phyloP scores from a whole-genome alignment of 2,329 filamentous ascomycete genomes.

The Teratosphaeria gauchensis region DNA sequence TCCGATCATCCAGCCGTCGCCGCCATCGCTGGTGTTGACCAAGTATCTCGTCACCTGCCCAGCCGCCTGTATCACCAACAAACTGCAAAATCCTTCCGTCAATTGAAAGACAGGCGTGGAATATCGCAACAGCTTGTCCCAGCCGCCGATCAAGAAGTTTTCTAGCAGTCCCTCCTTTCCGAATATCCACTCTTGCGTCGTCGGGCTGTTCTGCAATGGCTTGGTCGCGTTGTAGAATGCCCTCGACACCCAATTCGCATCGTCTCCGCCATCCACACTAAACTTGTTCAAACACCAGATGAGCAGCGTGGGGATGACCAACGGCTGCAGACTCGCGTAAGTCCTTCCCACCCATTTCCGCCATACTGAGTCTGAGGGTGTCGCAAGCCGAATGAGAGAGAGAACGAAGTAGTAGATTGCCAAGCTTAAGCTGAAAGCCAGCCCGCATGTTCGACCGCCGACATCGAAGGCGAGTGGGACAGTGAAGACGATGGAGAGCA shows the following conservation, averaged over 20 bases:
- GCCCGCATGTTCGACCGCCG: constrained; percentile 83
- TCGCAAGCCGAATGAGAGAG: constrained; percentile 68
- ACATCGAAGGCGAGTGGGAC: constrained; percentile 98
- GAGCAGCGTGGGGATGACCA: constrained; percentile 73
- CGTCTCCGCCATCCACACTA: constrained; percentile 72
- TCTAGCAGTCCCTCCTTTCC: constrained; percentile 77
- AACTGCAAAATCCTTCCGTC: constrained; percentile 89
- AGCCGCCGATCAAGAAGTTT: constrained; percentile 67
- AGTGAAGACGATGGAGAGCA: constrained; percentile 85
- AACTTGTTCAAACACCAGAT: constrained; percentile 96
- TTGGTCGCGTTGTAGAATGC: constrained; percentile 32
- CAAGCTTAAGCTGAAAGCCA: constrained; percentile 85
- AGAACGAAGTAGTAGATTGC: constrained; percentile 87
- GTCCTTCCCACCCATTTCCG: constrained; percentile 60
- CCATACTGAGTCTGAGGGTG: constrained; percentile 67
- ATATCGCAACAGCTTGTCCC: constrained; percentile 82
- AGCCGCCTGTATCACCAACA: constrained; percentile 88
- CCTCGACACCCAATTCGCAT: constrained; percentile 65
- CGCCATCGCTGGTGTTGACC: constrained; percentile 76
- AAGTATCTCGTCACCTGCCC: constrained; percentile 93
- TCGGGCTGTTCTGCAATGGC: constrained; percentile 42
- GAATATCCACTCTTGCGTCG: constrained; percentile 75
- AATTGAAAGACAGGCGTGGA: constrained; percentile 92
- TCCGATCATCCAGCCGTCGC: constrained; percentile 94
- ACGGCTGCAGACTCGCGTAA: constrained; percentile 70